Evolutionary conservation across 1,139 yeast species (phyloP).

Genomic region (Lodderomyces elongisporus): DNA sequence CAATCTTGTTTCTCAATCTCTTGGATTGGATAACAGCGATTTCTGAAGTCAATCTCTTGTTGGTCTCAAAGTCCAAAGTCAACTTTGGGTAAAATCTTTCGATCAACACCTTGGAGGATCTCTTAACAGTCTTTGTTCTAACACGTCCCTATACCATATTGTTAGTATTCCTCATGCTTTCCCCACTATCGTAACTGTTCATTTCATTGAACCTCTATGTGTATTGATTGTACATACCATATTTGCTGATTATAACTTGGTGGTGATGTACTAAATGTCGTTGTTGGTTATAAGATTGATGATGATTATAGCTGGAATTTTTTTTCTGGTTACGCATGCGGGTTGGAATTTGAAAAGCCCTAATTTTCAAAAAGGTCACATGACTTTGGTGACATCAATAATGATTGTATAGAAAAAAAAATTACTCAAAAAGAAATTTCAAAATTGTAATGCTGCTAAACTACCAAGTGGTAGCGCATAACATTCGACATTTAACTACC

Average conservation of each 20-base stretch:
- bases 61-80: constrained; percentile 99
- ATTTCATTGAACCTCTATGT: background rate
- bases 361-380: too few relatives aligned
- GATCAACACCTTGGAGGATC: constrained; percentile 99
- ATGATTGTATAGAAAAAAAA: too few relatives aligned
- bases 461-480: too few relatives aligned
- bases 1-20: constrained; percentile 99
- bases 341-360: too few relatives aligned
- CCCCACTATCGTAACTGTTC: background rate
- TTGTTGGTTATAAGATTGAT: too few relatives aligned
- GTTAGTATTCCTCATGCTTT: constrained; percentile 25
- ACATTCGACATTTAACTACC: too few relatives aligned
- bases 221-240: constrained; percentile 29
- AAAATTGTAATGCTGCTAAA: too few relatives aligned
- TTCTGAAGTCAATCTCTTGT: constrained; percentile 99
- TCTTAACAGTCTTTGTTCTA: constrained; percentile 99
- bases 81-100: constrained; percentile 99
- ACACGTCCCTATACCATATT: constrained; percentile 71
- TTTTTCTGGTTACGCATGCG: too few relatives aligned
- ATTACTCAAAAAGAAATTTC: too few relatives aligned
- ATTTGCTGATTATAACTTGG: constrained; percentile 28
- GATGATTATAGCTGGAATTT: too few relatives aligned
- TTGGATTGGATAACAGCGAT: constrained; percentile 99
- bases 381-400: too few relatives aligned
- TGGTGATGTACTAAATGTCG: constrained; percentile 7